Evolutionary conservation across 139 green algal species (phyloP).

Genomic region (Spirogloea muscicola): DNA sequence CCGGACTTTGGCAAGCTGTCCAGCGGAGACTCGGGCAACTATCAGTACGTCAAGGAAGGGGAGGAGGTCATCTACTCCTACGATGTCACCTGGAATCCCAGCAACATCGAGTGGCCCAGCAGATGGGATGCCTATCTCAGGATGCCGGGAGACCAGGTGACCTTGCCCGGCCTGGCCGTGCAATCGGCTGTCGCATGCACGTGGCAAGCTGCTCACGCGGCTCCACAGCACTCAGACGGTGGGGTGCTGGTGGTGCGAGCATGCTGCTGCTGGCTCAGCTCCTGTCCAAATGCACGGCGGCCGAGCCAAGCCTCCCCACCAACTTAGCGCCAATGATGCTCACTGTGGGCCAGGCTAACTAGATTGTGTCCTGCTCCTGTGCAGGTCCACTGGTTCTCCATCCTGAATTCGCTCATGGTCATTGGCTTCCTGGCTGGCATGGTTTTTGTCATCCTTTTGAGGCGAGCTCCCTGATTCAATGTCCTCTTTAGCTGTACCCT

Average conservation of each 20-base stretch:
- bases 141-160: slow-evolving; percentile 64
- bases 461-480: no score
- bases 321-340: background rate
- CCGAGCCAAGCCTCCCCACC: background rate
- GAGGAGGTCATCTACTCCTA: slow-evolving; percentile 77
- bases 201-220: background rate
- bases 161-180: background rate
- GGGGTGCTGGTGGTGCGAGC: background rate
- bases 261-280: background rate
- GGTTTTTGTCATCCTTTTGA: slow-evolving; percentile 43
- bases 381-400: slow-evolving; percentile 92
- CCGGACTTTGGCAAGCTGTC: background rate
- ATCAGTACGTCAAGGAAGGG: slow-evolving; percentile 65
- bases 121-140: slow-evolving; percentile 94
- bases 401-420: slow-evolving; percentile 92
- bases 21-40: slow-evolving; percentile 1
- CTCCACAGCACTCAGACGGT: background rate
- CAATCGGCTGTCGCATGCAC: background rate
- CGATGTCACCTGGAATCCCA: slow-evolving; percentile 85
- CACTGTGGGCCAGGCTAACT: background rate
- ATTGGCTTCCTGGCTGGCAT: slow-evolving; percentile 82
- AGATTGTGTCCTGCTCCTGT: background rate
- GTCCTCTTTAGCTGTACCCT: no score
- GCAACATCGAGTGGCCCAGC: slow-evolving; percentile 76
- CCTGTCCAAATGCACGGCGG: background rate